phyloP scores from a whole-genome alignment of 257 asterid species.

The Paraleonurus japonicus region DNA sequence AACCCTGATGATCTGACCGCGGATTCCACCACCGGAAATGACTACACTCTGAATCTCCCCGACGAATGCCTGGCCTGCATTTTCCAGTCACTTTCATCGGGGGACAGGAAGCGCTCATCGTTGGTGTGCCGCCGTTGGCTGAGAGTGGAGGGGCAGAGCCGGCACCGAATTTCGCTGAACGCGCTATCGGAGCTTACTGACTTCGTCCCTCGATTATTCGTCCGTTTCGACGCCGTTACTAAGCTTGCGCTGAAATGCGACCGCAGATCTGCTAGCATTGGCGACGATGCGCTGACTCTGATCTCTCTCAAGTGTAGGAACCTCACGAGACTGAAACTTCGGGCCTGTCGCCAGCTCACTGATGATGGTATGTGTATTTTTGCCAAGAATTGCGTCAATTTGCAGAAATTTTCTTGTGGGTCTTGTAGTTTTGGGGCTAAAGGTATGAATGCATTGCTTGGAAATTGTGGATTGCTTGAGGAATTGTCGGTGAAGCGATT shows the following conservation, averaged over 20 bases:
- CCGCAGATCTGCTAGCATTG: slow-evolving; percentile 79
- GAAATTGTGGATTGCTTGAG: slow-evolving; percentile 63
- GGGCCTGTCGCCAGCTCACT: slow-evolving; percentile 78
- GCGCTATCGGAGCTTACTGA: slow-evolving; percentile 54
- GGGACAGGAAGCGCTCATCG: slow-evolving; percentile 68
- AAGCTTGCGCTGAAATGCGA: slow-evolving; percentile 88
- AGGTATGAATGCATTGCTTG: slow-evolving; percentile 71
- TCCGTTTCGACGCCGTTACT: slow-evolving; percentile 76
- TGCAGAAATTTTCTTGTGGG: slow-evolving; percentile 83
- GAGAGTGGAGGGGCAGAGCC: slow-evolving; percentile 79
- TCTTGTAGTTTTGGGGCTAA: slow-evolving; percentile 77
- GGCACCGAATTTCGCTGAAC: slow-evolving; percentile 77
- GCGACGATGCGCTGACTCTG: slow-evolving; percentile 55
- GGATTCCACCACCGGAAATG: slow-evolving; percentile 25
- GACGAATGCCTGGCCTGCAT: slow-evolving; percentile 73
- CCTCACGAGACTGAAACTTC: slow-evolving; percentile 75
- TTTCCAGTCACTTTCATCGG: slow-evolving; percentile 67
- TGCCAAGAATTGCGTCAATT: slow-evolving; percentile 49
- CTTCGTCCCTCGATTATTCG: slow-evolving; percentile 44
- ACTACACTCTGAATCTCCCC: slow-evolving; percentile 52
- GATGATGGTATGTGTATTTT: slow-evolving; percentile 71
- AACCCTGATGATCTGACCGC: slow-evolving; percentile 19
- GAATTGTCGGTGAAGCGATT: slow-evolving; percentile 78
- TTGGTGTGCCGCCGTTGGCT: slow-evolving; percentile 88
- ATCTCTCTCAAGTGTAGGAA: slow-evolving; percentile 62